phyloP scores from a whole-genome alignment of 192 early-diverging fungal species.

The Thoreauomyces humboldtii region DNA sequence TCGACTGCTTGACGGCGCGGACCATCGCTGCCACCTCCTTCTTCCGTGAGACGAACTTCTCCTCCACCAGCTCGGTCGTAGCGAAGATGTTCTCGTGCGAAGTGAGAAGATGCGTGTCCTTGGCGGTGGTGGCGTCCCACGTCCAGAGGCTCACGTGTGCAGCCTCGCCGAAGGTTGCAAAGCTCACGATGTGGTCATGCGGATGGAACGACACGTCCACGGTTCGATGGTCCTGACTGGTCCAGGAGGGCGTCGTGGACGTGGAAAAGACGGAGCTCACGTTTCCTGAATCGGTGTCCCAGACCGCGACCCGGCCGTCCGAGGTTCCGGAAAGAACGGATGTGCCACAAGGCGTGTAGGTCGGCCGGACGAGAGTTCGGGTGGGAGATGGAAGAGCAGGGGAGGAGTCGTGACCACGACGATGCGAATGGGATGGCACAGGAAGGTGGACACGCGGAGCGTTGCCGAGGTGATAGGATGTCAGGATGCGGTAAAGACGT shows the following conservation, averaged over 20 bases:
- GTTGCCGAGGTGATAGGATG: constrained; percentile 20
- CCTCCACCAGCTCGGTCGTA: background rate
- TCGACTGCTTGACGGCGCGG: constrained; percentile 8
- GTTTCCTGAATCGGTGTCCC: constrained; percentile 40
- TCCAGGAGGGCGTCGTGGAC: constrained; percentile 1
- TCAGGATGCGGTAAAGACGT: constrained; percentile 37
- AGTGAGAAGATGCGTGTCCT: background rate
- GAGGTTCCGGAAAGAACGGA: constrained; percentile 28
- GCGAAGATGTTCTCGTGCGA: constrained; percentile 7
- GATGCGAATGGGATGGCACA: background rate
- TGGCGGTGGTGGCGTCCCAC: background rate
- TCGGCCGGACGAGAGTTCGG: constrained; percentile 18
- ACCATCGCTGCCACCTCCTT: constrained; percentile 8
- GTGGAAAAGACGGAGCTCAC: background rate
- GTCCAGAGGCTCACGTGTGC: constrained; percentile 3
- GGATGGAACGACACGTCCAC: constrained; percentile 44
- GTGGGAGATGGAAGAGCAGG: background rate
- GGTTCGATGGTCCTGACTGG: background rate
- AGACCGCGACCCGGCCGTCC: constrained; percentile 33
- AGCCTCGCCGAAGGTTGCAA: background rate
- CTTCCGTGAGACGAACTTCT: constrained; percentile 1
- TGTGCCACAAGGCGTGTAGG: constrained; percentile 42
- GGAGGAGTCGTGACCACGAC: background rate
- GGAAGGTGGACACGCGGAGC: too few relatives aligned
- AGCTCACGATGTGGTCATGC: constrained; percentile 26